Conservation (phyloP, 148 eudicot species). For the Selenicereus undatus region DNA sequence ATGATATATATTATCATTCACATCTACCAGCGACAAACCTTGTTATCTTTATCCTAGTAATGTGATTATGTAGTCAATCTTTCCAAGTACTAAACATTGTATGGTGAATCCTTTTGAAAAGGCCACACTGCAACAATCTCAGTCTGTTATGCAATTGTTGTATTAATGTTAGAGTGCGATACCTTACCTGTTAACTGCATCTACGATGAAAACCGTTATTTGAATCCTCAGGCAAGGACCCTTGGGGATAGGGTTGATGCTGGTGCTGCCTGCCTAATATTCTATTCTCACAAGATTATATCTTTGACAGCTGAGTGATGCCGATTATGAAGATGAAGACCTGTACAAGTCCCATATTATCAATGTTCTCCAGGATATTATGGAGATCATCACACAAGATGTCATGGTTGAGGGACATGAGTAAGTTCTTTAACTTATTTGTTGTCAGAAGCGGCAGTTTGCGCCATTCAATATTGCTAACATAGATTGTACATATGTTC, state of each 20-base stretch:
- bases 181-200: no score
- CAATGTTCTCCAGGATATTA: conserved; percentile 84
- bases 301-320: conserved; percentile 49
- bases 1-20: no score
- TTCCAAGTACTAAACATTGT: no score
- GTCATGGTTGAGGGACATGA: conserved; percentile 62
- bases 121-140: no score
- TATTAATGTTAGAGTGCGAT: no score
- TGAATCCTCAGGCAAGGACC: no score
- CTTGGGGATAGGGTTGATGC: neutral
- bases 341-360: conserved; percentile 63
- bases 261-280: neutral
- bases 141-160: no score
- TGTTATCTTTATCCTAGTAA: no score
- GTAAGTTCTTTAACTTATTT: conserved; percentile 37
- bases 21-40: no score
- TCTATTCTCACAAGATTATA: conserved; percentile 22
- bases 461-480: neutral
- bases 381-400: conserved; percentile 85
- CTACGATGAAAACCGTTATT: neutral
- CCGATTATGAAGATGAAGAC: conserved; percentile 48
- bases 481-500: conserved; percentile 4
- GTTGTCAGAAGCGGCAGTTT: neutral
- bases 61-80: no score
- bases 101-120: no score